phyloP scores from a whole-genome alignment of 768 basidiomycete genomes.

The Sarcodon aspratus region DNA sequence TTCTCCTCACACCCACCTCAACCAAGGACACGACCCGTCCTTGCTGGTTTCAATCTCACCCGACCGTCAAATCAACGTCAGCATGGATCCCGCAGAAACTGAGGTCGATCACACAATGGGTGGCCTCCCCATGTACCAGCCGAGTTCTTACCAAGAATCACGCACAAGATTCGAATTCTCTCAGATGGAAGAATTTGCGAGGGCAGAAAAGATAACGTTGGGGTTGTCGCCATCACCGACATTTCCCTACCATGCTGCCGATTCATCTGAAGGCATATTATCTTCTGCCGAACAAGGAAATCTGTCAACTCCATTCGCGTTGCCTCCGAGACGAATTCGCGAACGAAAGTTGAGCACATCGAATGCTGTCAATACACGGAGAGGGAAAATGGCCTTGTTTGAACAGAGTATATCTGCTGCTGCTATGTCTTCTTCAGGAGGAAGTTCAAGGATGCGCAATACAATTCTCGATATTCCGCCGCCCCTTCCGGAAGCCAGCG shows the following conservation, averaged over 20 bases:
- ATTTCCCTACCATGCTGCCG: background rate
- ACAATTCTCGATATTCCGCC: background rate
- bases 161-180: constrained; percentile 59
- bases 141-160: constrained; percentile 25
- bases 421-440: constrained; percentile 8
- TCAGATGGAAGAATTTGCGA: constrained; percentile 68
- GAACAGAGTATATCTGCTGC: constrained; percentile 28
- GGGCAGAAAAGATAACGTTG: constrained; percentile 51
- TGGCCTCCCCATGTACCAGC: constrained; percentile 61
- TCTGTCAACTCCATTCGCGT: constrained; percentile 10
- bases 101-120: constrained; percentile 19
- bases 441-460: constrained; percentile 3
- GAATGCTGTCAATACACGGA: constrained; percentile 32
- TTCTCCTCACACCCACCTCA: constrained; percentile 23
- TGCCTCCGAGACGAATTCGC: constrained; percentile 51
- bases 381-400: constrained; percentile 86
- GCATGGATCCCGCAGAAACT: constrained; percentile 2
- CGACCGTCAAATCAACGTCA: constrained; percentile 2
- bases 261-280: constrained; percentile 5
- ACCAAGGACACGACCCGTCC: constrained; percentile 36
- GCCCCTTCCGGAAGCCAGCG: constrained; percentile 16
- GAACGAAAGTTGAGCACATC: constrained; percentile 81
- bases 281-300: constrained; percentile 5
- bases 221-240: constrained; percentile 28
- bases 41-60: constrained; percentile 25